Base-by-base conservation (phyloP, 805 yeast species). In the Lipomyces mesembrius region DNA sequence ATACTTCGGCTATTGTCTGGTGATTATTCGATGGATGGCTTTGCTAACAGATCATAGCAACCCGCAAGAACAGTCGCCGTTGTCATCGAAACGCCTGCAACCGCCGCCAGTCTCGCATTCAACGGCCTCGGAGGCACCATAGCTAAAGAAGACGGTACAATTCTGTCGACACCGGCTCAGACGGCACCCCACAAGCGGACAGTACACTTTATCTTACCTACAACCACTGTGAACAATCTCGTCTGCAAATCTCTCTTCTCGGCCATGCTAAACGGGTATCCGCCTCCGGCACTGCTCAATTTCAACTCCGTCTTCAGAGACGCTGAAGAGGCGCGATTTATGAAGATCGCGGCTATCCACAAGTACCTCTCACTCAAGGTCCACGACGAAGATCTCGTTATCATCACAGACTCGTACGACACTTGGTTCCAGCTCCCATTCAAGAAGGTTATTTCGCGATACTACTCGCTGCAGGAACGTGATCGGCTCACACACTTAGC, bases 371-470 rank as follows among this genome's bases (percentile, higher is more conserved):
- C 67, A 52, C 62, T 64, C 34, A 55, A 62, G 9, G 70, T 61
- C 32, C 63, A 57, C 53, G 71, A 68, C 55, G 70, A 66, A 46
- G 71, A 68, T 37, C 65, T 68, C 37, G 71, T 68, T n/a, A 57
- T 68, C 46, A 61, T 69, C 57, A 61, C 64, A 64, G 72, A 69
- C 64, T 57, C 68, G 11, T 68, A 67, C 66, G 72, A 69, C 60
- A 67, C 71, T 32, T 69, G 72, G 72, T 69, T 69, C 60, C 72
- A 69, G 60, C 64, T 69, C 22, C 60, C 72, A 29, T 61, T 67
- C 54, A 66, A 69, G 2, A 57, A 62, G 55, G 53, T 64, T 3
- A 46, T 69, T 34, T 34, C 55, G 39, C 63, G 72, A 9, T 69
- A 69, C 57, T 64, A 67, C 59, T 39, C 51, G 34, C 37, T 64